Conservation (phyloP, 2,329 filamentous ascomycete species). For the Aspergillus ibericus region DNA sequence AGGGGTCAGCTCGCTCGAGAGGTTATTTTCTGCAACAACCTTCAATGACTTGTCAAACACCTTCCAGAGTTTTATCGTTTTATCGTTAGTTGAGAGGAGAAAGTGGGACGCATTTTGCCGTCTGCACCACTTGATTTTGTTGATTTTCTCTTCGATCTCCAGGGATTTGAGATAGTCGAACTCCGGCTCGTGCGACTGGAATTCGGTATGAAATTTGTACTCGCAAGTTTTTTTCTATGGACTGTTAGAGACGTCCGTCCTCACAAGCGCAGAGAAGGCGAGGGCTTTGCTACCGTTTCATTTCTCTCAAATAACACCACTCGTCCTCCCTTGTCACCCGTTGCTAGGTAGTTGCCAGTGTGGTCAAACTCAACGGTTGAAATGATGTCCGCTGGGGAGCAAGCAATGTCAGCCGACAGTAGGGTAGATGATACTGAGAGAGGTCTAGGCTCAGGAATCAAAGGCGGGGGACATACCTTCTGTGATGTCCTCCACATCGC, state of each 20-base stretch:
- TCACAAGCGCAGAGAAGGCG: slow-evolving; percentile 5
- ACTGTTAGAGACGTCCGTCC: slow-evolving; percentile 34
- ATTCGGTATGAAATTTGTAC: slow-evolving; percentile 99
- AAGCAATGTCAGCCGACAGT: neutral
- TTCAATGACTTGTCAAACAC: slow-evolving; percentile 99
- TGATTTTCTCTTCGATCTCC: slow-evolving; percentile 99
- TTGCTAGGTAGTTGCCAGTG: slow-evolving; percentile 54
- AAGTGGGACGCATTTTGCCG: slow-evolving; percentile 98
- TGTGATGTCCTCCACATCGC: slow-evolving; percentile 98
- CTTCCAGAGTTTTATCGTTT: slow-evolving; percentile 99
- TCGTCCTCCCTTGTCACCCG: slow-evolving; percentile 53
- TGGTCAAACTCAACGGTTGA: slow-evolving; percentile 56
- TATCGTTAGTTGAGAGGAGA: slow-evolving; percentile 97
- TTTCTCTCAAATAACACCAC: slow-evolving; percentile 67
- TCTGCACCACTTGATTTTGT: slow-evolving; percentile 99
- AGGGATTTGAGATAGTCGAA: slow-evolving; percentile 99
- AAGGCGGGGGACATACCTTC: slow-evolving; percentile 63
- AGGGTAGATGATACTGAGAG: neutral
- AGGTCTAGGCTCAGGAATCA: neutral
- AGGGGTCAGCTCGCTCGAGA: slow-evolving; percentile 90
- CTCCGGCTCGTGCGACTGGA: slow-evolving; percentile 98
- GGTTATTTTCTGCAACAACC: slow-evolving; percentile 97
- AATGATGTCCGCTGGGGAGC: slow-evolving; percentile 49
- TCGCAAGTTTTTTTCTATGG: slow-evolving; percentile 98
- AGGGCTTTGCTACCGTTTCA: slow-evolving; percentile 68